Evolutionary conservation across 495 filamentous ascomycete genomes (phyloP), one percentile per base, ranked within the genome.

Genomic region (Lichenothelia convexa): DNA sequence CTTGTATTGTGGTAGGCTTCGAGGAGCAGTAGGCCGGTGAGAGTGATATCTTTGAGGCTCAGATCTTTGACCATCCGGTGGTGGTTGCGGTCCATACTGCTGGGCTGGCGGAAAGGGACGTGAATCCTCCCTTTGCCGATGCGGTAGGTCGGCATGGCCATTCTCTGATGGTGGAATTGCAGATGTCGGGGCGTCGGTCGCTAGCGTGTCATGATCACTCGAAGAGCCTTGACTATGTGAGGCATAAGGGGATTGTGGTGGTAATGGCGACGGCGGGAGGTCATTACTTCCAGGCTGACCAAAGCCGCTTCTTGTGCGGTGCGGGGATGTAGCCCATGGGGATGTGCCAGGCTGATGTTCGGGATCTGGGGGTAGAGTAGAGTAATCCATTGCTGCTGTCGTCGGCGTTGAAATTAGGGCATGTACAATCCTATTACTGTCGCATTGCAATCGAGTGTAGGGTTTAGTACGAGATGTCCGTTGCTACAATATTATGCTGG

Each of bases 381-480:
- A 81, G 58, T 89, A 93, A 57, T 93, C 84, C 84, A 93, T 93
- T n/a, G n/a, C n/a, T n/a, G n/a, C n/a, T n/a, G n/a, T n/a, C n/a
- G n/a, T n/a, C n/a, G n/a, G n/a, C n/a, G n/a, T n/a, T n/a, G n/a
- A n/a, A n/a, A n/a, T n/a, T n/a, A n/a, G n/a, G n/a, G n/a, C n/a
- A n/a, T n/a, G n/a, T n/a, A n/a, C n/a, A n/a, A n/a, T n/a, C n/a
- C n/a, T n/a, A n/a, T n/a, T n/a, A n/a, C n/a, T n/a, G n/a, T n/a
- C n/a, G n/a, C n/a, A n/a, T n/a, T n/a, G n/a, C n/a, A n/a, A n/a
- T n/a, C n/a, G n/a, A n/a, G n/a, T n/a, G n/a, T n/a, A n/a, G n/a
- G n/a, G n/a, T n/a, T n/a, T n/a, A n/a, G n/a, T n/a, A n/a, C n/a
- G n/a, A n/a, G n/a, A n/a, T n/a, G n/a, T n/a, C n/a, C n/a, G n/a